Percentiles rank a stretch among this genome's conserved stretches.
These are phyloP conservation scores for Dendrobium chrysotoxum DNA, from an alignment of 106 monocot genomes.

Conservation along the genomic window DNA sequence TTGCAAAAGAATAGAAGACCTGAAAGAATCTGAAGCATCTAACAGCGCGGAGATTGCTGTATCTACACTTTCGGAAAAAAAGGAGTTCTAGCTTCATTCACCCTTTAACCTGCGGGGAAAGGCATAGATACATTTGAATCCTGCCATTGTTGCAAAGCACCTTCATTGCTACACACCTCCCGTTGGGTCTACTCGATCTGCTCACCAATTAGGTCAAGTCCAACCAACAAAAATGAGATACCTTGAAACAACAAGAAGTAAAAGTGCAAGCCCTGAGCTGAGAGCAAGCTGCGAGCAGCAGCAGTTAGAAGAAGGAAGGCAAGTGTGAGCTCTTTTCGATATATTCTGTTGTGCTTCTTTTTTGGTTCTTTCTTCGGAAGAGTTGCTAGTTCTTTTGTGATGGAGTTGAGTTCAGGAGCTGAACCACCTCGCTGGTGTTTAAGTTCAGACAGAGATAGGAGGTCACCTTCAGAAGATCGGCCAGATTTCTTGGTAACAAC, in stretches of 20 bases:
- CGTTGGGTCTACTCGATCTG: conserved; percentile 52
- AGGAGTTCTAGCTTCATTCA: neutral
- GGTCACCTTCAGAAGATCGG: conserved; percentile 85
- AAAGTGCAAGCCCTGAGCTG: conserved; percentile 94
- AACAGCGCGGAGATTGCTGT: neutral
- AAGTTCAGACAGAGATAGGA: conserved; percentile 38
- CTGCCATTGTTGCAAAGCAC: neutral
- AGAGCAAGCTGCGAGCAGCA: conserved; percentile 69
- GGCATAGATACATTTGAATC: neutral
- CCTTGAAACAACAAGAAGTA: conserved; percentile 95
- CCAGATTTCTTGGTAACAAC: conserved; percentile 96
- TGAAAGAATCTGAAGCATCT: conserved; percentile 4
- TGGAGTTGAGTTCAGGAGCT: conserved; percentile 36
- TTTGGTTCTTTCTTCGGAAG: conserved; percentile 16
- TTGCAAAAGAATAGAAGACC: neutral
- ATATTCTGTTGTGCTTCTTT: conserved; percentile 86
- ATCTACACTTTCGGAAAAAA: conserved; percentile 10
- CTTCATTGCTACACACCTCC: neutral
- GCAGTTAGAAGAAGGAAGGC: conserved; percentile 81
- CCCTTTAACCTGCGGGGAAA: neutral
- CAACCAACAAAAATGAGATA: conserved; percentile 82
- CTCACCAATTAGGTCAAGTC: conserved; percentile 88
- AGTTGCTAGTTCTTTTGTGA: conserved; percentile 35
- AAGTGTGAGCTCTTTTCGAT: conserved; percentile 77
- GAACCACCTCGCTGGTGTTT: conserved; percentile 29